These are phyloP conservation scores for Hordeum marinum DNA, from an alignment of 176 grass and related monocot genomes.

Conservation along the genomic window DNA sequence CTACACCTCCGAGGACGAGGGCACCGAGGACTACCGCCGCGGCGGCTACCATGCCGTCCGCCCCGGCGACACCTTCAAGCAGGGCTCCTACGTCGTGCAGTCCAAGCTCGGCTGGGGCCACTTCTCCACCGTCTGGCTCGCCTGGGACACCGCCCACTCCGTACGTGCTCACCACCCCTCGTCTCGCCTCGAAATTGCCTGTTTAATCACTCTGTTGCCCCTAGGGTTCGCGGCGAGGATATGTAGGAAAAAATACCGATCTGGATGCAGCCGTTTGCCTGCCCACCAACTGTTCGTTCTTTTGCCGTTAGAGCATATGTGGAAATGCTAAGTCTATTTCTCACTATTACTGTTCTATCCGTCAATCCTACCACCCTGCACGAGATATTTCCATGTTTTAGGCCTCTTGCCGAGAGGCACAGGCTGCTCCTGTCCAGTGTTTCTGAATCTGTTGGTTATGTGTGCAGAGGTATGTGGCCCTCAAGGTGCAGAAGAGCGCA, in stretches of 20 bases:
- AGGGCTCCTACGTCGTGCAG: constrained; percentile 89
- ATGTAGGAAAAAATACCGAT: constrained; percentile 3
- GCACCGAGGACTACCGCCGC: constrained; percentile 92
- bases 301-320: neutral
- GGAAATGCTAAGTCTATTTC: neutral
- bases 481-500: constrained; percentile 98
- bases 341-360: neutral
- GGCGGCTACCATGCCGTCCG: constrained; percentile 93
- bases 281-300: constrained; percentile 27
- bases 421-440: neutral
- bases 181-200: neutral
- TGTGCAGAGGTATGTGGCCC: constrained; percentile 83
- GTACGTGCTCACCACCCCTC: constrained; percentile 35
- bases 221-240: neutral
- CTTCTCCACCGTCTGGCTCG: constrained; percentile 99
- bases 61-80: constrained; percentile 86
- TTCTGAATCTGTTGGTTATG: constrained; percentile 15
- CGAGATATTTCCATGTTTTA: neutral
- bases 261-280: constrained; percentile 10
- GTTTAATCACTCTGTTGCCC: neutral
- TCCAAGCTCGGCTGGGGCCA: constrained; percentile 97
- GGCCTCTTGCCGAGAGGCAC: neutral
- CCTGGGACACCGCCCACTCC: constrained; percentile 82
- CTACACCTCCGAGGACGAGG: constrained; percentile 96
- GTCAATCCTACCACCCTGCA: neutral